Evolutionary conservation across 1,284 basidiomycete species (phyloP).

Genomic region (Apiotrichum brassicae): DNA sequence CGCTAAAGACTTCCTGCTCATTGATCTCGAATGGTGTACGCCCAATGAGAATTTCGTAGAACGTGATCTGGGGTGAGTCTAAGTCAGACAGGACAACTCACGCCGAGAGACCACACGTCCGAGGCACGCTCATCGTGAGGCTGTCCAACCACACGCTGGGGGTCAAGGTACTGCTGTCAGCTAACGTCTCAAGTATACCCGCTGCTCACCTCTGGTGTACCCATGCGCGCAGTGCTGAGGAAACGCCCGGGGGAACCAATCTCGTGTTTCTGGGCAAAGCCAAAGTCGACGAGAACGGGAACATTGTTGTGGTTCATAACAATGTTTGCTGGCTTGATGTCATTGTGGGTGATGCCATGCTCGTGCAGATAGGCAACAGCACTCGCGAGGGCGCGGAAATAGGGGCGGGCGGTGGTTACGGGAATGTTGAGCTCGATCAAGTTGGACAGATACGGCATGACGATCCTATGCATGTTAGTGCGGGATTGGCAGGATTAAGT

Average conservation of each 20-base stretch:
- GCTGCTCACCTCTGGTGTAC: slow-evolving; percentile 64
- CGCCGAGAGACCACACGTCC: slow-evolving; percentile 85
- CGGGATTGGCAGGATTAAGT: background rate
- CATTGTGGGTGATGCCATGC: slow-evolving; percentile 84
- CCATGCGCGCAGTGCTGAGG: slow-evolving; percentile 74
- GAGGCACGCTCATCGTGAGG: slow-evolving; percentile 86
- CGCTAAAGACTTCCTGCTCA: slow-evolving; percentile 73
- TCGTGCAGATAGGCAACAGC: slow-evolving; percentile 81
- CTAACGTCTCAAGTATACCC: background rate
- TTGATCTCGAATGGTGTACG: slow-evolving; percentile 83
- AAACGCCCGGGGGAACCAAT: slow-evolving; percentile 54
- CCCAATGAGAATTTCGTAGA: slow-evolving; percentile 85
- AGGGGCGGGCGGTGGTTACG: slow-evolving; percentile 66
- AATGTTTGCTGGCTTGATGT: slow-evolving; percentile 93
- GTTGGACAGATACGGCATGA: slow-evolving; percentile 55
- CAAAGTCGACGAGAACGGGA: slow-evolving; percentile 84
- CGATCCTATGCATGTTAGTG: slow-evolving; percentile 23
- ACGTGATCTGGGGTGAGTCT: slow-evolving; percentile 54
- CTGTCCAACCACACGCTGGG: slow-evolving; percentile 74
- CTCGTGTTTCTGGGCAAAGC: slow-evolving; percentile 64
- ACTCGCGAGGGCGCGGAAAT: slow-evolving; percentile 78
- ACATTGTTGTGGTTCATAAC: slow-evolving; percentile 64
- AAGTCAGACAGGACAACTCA: slow-evolving; percentile 21
- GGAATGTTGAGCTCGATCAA: slow-evolving; percentile 76
- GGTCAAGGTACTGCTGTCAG: slow-evolving; percentile 65